These are phyloP conservation scores for Abelmoschus esculentus DNA, from an alignment of 345 rosid genomes.

Conservation along the genomic window DNA sequence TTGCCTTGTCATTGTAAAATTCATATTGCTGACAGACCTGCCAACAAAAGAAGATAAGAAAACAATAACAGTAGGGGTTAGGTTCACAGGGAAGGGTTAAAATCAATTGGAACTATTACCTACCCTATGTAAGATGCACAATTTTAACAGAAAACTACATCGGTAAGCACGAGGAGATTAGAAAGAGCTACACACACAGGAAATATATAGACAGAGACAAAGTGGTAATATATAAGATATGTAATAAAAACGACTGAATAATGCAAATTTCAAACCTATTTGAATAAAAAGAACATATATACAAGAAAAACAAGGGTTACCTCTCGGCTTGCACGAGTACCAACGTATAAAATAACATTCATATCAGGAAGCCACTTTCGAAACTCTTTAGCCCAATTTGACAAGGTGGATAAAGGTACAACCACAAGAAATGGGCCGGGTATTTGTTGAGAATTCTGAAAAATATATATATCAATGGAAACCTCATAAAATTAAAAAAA, in stretches of 20 bases:
- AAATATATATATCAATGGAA: conserved; percentile 9
- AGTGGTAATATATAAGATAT: too few relatives aligned
- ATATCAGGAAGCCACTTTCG: conserved; percentile 94
- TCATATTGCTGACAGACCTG: conserved; percentile 98
- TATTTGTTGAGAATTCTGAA: conserved; percentile 88
- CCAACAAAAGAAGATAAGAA: conserved; percentile 6
- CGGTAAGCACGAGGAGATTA: too few relatives aligned
- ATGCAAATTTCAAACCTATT: not conserved
- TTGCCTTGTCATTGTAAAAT: conserved; percentile 79
- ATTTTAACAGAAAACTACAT: too few relatives aligned
- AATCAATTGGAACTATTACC: not conserved
- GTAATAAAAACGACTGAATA: too few relatives aligned
- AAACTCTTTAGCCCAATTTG: conserved; percentile 99
- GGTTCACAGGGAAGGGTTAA: not conserved
- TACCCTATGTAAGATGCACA: not conserved
- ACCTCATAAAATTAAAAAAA: too few relatives aligned
- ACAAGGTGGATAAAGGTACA: conserved; percentile 92
- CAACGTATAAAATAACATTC: conserved; percentile 92
- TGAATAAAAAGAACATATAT: not conserved
- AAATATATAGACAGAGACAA: too few relatives aligned
- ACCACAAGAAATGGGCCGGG: conserved; percentile 98
- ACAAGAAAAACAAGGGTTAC: conserved; percentile 31
- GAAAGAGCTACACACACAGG: too few relatives aligned
- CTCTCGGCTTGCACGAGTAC: conserved; percentile 99
- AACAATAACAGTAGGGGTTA: not conserved